phyloP scores from a whole-genome alignment of 2,329 filamentous ascomycete genomes.

The Colletotrichum tamarilloi region DNA sequence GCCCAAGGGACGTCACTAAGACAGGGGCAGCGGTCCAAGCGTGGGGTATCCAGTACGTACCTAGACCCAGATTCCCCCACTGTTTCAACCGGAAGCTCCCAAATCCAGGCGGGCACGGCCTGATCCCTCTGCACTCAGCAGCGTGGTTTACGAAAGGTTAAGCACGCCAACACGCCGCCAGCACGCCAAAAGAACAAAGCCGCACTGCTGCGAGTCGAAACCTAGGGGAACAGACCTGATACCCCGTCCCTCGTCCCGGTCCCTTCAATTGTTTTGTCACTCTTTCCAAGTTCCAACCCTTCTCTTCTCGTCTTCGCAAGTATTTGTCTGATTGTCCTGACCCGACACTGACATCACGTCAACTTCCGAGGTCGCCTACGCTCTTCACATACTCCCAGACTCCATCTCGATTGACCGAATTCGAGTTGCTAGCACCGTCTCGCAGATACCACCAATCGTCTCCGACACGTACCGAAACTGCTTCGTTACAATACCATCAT shows the following conservation, averaged over 20 bases:
- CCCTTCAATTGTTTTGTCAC: slow-evolving; percentile 2
- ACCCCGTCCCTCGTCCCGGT: slow-evolving; percentile 4
- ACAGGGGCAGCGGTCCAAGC: slow-evolving; percentile 23
- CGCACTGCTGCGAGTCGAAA: slow-evolving; percentile 21
- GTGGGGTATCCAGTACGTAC: neutral
- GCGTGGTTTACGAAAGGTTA: slow-evolving; percentile 15
- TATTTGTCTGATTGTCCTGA: neutral
- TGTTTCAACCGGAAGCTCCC: slow-evolving; percentile 25
- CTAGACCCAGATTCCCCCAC: neutral
- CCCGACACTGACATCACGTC: neutral
- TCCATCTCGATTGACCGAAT: neutral
- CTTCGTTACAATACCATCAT: neutral
- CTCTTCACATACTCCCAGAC: neutral
- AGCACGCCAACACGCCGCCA: neutral
- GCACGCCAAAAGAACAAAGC: slow-evolving; percentile 2
- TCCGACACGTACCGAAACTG: neutral
- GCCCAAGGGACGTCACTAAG: slow-evolving; percentile 19
- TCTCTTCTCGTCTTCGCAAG: neutral
- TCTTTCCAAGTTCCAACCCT: neutral
- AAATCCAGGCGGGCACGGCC: neutral
- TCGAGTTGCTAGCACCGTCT: neutral
- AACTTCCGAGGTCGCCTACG: neutral
- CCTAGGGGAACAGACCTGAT: slow-evolving; percentile 30
- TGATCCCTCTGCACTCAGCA: neutral
- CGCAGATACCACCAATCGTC: neutral